A percentile compares a stretch with the other conserved stretches of the same genome.
These are phyloP conservation scores for Pyropia yezoensis DNA, from an alignment of 23 red algal genomes.

Conservation along the genomic window DNA sequence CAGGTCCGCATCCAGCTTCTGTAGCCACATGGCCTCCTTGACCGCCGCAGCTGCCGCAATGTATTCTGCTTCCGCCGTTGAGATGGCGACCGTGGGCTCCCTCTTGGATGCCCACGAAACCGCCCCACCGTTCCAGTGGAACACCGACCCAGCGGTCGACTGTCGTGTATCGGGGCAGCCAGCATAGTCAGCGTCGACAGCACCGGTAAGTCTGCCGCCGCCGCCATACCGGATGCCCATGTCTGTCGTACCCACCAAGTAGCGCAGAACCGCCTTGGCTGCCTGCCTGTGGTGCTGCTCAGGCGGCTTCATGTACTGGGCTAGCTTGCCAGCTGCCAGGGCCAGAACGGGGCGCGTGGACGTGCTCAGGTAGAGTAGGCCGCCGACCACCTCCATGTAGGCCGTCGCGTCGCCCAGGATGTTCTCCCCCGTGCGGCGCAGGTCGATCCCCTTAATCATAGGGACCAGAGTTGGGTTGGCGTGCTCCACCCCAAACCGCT, in stretches of 20 bases:
- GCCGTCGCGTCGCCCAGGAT: neutral
- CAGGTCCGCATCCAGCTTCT: conserved; percentile 2
- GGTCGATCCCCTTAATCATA: neutral
- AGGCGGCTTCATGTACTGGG: conserved; percentile 1
- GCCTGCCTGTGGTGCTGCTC: conserved; percentile 5
- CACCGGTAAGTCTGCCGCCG: neutral
- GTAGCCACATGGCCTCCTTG: conserved; percentile 7
- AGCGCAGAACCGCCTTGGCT: conserved; percentile 8
- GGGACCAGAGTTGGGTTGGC: neutral
- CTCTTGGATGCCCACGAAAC: conserved; percentile 12
- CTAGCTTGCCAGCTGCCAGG: conserved; percentile 4
- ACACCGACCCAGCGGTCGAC: conserved; percentile 8
- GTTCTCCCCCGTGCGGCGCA: neutral
- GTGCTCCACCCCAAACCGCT: conserved; percentile 1
- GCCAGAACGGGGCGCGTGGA: conserved; percentile 14
- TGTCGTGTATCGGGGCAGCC: neutral
- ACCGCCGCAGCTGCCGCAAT: conserved; percentile 5
- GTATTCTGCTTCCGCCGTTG: conserved; percentile 10
- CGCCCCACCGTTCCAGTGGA: neutral
- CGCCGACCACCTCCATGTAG: conserved; percentile 16
- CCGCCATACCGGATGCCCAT: neutral
- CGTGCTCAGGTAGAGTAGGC: conserved; percentile 16
- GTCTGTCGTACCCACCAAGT: conserved; percentile 1
- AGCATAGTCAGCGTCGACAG: conserved; percentile 15
- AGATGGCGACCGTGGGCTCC: neutral